These are phyloP conservation scores for Coemansia furcata DNA, from an alignment of 192 early-diverging fungal genomes.

Conservation along the genomic window DNA sequence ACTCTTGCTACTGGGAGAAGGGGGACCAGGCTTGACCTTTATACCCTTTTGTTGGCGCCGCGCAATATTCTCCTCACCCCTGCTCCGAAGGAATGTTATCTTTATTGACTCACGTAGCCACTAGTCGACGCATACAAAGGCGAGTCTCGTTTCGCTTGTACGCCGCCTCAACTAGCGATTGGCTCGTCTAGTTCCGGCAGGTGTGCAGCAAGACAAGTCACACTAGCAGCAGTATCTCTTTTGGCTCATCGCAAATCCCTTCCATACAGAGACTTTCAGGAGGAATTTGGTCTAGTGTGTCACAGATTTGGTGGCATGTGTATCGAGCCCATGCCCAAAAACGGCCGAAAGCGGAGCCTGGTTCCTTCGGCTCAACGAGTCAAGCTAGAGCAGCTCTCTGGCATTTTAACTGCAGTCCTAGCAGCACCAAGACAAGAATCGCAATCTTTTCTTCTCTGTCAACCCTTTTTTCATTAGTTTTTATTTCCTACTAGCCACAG, in stretches of 20 bases:
- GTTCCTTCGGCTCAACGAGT: background rate
- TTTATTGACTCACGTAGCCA: slow-evolving; percentile 20
- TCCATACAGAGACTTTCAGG: background rate
- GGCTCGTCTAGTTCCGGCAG: slow-evolving; percentile 13
- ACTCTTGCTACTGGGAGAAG: background rate
- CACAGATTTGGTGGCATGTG: background rate
- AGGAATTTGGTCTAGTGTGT: background rate
- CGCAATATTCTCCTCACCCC: background rate
- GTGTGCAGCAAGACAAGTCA: slow-evolving; percentile 1
- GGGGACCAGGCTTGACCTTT: background rate
- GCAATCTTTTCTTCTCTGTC: background rate
- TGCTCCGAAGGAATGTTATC: slow-evolving; percentile 2
- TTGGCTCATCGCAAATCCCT: slow-evolving; percentile 1
- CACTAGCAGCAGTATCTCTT: background rate
- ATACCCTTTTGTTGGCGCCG: background rate
- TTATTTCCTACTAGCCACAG: background rate
- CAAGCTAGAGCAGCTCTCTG: background rate
- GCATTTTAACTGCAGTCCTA: background rate
- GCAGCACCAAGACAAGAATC: background rate
- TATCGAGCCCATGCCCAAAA: too few relatives aligned
- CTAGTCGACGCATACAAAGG: background rate
- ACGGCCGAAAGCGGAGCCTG: background rate
- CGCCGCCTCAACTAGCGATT: slow-evolving; percentile 12
- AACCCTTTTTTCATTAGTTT: background rate
- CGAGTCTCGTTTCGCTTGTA: background rate